Base-by-base conservation (phyloP, 164 flowering plant genomes). In the Piper longum region DNA sequence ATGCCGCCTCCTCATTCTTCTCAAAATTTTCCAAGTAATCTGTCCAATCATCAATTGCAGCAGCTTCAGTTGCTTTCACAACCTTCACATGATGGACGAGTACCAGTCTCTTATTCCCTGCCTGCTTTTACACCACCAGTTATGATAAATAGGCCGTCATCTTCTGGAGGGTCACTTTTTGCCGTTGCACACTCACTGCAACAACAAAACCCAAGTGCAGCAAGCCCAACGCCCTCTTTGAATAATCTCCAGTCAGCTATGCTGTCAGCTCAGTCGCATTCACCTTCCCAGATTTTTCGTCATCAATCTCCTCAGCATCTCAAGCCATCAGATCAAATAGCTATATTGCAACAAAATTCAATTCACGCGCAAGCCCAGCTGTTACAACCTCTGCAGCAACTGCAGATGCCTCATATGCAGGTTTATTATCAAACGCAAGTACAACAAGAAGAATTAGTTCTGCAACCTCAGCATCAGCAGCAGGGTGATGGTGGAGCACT, bases 231-330 rank as follows among this genome's bases (percentile, higher is more conserved):
- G 60, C 89, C 76, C 41, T 73, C 79, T 59, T 68, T 76, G 42
- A 64, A 85, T 19, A 69, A 76, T 43, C 83, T 65, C 79, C 77
- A 58, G 64, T 83, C 75, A 56, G 69, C 85, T 36, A 64, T 81
- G 62, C 92, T 82, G 68, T 73, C 89, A 45, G 72, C 74, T 67
- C 61, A 73, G 63, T 97, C 82, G 68, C 71, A 85, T 68, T 96
- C 84, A 81, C 92, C 95, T 6, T 72, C 88, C 67, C 97, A 95
- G 75, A 91, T 93, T 13, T 91, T 91, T 16, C 98, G 84, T 18
- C 81, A 82, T 9, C 91, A 83, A 60, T 84, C 83, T 59, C 84
- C 95, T 67, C 95, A 80, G 70, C 96, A 83, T 64, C 79, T 78
- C 59, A 82, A 95, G 70, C 95, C 92, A 45, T 76, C 78, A 63